A percentile compares a stretch with the other conserved stretches of the same genome.
These are phyloP conservation scores for Aethionema arabicum DNA, from an alignment of 345 rosid genomes.

Conservation along the genomic window DNA sequence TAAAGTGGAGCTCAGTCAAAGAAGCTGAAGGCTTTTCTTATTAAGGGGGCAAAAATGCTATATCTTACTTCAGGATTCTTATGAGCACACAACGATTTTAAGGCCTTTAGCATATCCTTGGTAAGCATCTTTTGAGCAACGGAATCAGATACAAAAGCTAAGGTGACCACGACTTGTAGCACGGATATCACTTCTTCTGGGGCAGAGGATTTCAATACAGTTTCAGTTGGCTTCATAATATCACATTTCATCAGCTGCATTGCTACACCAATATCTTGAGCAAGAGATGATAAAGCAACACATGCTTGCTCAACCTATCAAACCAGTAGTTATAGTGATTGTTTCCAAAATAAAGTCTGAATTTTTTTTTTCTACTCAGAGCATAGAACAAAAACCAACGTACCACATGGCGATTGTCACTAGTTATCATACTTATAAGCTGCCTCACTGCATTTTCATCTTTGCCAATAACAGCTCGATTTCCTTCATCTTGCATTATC, in stretches of 20 bases:
- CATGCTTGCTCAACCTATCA: constrained; percentile 97
- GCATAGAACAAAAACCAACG: constrained; percentile 32
- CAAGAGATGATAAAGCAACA: constrained; percentile 88
- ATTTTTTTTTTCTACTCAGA: background rate
- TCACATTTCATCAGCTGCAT: constrained; percentile 97
- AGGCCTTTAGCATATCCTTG: constrained; percentile 75
- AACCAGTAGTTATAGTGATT: constrained; percentile 32
- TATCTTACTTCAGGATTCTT: constrained; percentile 76
- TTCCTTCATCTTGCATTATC: constrained; percentile 95
- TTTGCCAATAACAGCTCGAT: constrained; percentile 83
- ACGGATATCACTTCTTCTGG: constrained; percentile 86
- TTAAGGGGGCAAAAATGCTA: constrained; percentile 12
- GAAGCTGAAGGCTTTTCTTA: constrained; percentile 19
- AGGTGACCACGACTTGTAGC: constrained; percentile 77
- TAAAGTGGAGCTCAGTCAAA: constrained; percentile 32
- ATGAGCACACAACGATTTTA: constrained; percentile 79
- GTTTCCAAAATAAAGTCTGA: constrained; percentile 25
- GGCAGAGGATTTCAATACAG: constrained; percentile 70
- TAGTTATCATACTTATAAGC: constrained; percentile 98
- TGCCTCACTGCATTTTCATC: constrained; percentile 99
- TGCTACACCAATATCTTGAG: constrained; percentile 85
- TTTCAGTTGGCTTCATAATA: constrained; percentile 91
- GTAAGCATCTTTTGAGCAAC: constrained; percentile 92
- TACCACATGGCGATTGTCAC: constrained; percentile 94
- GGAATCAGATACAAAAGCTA: constrained; percentile 83